Percentiles rank a stretch among this genome's conserved stretches.
phyloP scores from a whole-genome alignment of 176 grass and related monocot genomes.

The Otatea glauca region DNA sequence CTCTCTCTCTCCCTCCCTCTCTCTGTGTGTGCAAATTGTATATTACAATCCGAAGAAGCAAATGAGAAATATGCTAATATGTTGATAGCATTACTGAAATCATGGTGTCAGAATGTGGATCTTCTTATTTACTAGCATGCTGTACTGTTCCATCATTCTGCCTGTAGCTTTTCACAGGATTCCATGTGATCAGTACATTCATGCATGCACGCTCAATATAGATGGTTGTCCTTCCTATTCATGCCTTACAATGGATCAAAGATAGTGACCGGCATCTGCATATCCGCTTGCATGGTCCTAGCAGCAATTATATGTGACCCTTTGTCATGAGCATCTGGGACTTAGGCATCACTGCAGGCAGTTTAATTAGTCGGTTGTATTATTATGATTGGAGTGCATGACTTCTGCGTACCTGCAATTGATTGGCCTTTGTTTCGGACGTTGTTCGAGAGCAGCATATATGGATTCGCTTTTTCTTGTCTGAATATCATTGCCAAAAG shows the following conservation, averaged over 20 bases:
- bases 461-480: background rate
- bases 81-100: too few species aligned
- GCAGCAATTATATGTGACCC: background rate
- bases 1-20: too few species aligned
- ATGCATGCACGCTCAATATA: background rate
- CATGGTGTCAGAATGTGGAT: too few species aligned
- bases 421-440: background rate
- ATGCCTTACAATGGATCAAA: background rate
- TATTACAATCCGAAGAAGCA: too few species aligned
- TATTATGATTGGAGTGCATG: background rate
- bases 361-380: background rate
- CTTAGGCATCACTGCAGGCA: background rate
- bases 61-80: too few species aligned
- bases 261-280: background rate
- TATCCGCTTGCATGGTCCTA: background rate
- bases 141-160: background rate
- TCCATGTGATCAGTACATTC: background rate
- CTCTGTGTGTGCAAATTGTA: background rate
- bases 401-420: background rate
- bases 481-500: conserved; percentile 7
- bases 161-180: background rate
- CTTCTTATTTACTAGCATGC: background rate
- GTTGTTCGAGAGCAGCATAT: background rate
- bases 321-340: background rate
- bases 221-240: background rate